Percentiles rank a stretch among this genome's conserved stretches.
Conservation (phyloP, 2,329 filamentous ascomycete species). For the Blumeria hordei region DNA sequence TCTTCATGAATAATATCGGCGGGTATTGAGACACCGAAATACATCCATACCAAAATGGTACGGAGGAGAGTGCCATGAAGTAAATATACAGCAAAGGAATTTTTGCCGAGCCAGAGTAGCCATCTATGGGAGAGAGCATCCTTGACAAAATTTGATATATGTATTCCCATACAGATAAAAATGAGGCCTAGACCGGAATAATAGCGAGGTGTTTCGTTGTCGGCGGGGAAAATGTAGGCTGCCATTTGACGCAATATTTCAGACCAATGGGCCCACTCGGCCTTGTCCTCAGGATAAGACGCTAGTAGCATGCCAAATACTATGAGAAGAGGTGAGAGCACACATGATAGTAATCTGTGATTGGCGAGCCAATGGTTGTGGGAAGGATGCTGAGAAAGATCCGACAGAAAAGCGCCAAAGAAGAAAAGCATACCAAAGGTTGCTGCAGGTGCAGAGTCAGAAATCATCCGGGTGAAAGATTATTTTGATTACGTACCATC, state of each 20-base stretch:
- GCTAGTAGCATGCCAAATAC: conserved; percentile 29
- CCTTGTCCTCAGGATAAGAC: conserved; percentile 32
- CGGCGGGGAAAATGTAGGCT: conserved; percentile 20
- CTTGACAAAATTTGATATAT: conserved; percentile 27
- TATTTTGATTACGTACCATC: conserved; percentile 9
- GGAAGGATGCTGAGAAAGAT: conserved; percentile 27
- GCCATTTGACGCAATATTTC: conserved; percentile 19
- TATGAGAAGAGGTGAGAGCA: conserved; percentile 25
- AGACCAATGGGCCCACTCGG: conserved; percentile 30
- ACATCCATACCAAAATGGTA: conserved; percentile 33
- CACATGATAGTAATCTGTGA: conserved; percentile 19
- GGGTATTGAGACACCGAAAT: conserved; percentile 23
- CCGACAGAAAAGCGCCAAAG: conserved; percentile 35
- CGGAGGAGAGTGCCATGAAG: conserved; percentile 36
- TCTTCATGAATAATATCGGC: conserved; percentile 11
- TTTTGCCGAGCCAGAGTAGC: conserved; percentile 36
- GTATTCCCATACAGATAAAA: conserved; percentile 24
- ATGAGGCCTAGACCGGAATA: conserved; percentile 25
- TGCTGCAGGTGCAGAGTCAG: conserved; percentile 10
- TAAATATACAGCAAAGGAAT: conserved; percentile 40
- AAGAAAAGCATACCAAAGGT: conserved; percentile 33
- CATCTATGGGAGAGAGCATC: conserved; percentile 26
- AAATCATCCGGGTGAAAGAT: too few relatives aligned
- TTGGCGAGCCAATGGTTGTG: conserved; percentile 22
- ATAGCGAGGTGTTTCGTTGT: conserved; percentile 24